Conservation (phyloP, 805 yeast genomes). For the Suhomyces sp. region DNA sequence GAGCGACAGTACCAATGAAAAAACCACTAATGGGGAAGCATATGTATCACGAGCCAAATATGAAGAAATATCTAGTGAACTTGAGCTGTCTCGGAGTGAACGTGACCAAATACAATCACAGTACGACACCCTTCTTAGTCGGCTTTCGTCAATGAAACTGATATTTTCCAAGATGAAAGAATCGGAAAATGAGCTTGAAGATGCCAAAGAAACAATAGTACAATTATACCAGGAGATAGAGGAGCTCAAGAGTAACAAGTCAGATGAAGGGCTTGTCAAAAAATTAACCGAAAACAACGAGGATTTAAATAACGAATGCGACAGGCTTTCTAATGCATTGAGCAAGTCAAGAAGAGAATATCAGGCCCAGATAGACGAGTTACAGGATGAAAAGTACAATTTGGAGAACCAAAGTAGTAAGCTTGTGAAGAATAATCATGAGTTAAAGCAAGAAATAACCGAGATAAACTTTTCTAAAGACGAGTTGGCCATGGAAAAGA, state of each 20-base stretch:
- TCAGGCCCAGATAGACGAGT: slow-evolving; percentile 31
- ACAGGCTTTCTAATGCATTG: slow-evolving; percentile 42
- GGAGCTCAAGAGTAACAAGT: slow-evolving; percentile 8
- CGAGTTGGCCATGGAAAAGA: slow-evolving; percentile 38
- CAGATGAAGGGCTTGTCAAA: background rate
- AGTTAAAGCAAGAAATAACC: slow-evolving; percentile 38
- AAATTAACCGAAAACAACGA: slow-evolving; percentile 20
- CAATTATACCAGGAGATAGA: slow-evolving; percentile 9
- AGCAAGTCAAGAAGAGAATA: slow-evolving; percentile 36
- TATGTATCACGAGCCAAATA: background rate
- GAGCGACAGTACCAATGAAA: background rate
- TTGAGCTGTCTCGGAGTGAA: slow-evolving; percentile 32
- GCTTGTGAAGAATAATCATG: slow-evolving; percentile 37
- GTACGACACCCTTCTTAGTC: slow-evolving; percentile 59
- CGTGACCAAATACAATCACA: slow-evolving; percentile 56
- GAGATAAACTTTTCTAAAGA: slow-evolving; percentile 40
- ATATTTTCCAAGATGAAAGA: slow-evolving; percentile 72
- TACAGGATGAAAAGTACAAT: slow-evolving; percentile 39
- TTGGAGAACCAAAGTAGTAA: slow-evolving; percentile 39
- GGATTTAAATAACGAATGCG: slow-evolving; percentile 54
- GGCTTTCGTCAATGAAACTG: slow-evolving; percentile 70
- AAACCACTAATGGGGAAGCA: background rate
- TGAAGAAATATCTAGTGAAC: slow-evolving; percentile 6
- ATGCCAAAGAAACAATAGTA: slow-evolving; percentile 42
- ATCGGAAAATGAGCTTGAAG: slow-evolving; percentile 60